Evolutionary conservation across 2,329 filamentous ascomycete species (phyloP), one percentile per base, ranked within the genome.

Genomic region (Colletotrichum cordylinicola): DNA sequence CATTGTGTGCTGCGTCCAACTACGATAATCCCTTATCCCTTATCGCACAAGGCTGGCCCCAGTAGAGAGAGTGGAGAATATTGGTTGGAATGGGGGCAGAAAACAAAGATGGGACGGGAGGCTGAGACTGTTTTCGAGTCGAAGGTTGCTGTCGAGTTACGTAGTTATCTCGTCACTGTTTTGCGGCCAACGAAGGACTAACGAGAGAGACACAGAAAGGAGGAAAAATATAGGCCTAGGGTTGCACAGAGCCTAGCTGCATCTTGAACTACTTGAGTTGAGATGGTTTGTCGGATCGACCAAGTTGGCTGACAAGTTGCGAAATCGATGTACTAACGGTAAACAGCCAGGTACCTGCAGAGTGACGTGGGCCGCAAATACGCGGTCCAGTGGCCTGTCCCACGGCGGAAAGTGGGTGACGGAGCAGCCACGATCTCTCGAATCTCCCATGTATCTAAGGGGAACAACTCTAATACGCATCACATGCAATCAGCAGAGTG

Each of bases 11-110:
- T 24, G 61, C 31, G 29, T 31, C 13, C 27, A 72, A 60, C 69
- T 64, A 33, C 73, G 56, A 72, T 72, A 67, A 75, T 67, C 73
- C 55, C 62, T 75, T 75, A 31, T 56, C 69, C 55, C 62, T 75
- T 75, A 31, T 56, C 73, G 39, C 43, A 21, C 33, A 62, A 55
- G 58, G 33, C 60, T 64, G 58, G 66, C 67, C 33, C 69, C 55
- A 33, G 48, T 15, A 56, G 39, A 37, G 24, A 43, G 24, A 39
- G 69, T 75, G 72, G 72, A 67, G 56, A 27, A 33, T 56, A 48
- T 33, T n/a, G 69, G 64, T 39, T 52, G 33, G 72, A 60, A 74
- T 66, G 29, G 71, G 21, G 56, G 43, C 39, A n/a, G 43, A 48
- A 21, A 12, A 48, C 43, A 48, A 48, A 48, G n/a, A 70, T 39